Evolutionary conservation across 192 early-diverging fungal genomes (phyloP).

Genomic region (Dissophora ornata): DNA sequence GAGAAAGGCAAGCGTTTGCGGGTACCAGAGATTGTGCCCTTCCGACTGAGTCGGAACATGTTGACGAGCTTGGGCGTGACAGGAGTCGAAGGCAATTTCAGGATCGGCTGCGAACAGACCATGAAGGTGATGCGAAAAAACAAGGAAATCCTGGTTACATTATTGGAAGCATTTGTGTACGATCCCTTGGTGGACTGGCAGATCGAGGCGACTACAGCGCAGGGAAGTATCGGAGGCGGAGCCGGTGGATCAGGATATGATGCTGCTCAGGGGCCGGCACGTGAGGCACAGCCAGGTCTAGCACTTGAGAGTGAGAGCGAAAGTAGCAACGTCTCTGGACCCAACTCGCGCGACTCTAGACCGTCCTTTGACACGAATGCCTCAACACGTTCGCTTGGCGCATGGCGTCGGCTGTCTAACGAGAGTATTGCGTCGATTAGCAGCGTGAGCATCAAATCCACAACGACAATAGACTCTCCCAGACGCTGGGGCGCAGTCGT

Average conservation of each 20-base stretch:
- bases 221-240: conserved; percentile 17
- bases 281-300: conserved; percentile 5
- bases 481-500: conserved; percentile 6
- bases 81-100: conserved; percentile 84
- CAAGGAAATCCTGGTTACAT: conserved; percentile 81
- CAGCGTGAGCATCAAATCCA: conserved; percentile 21
- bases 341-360: conserved; percentile 3
- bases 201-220: conserved; percentile 41
- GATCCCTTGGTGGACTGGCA: conserved; percentile 83
- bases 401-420: conserved; percentile 10
- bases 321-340: conserved; percentile 15
- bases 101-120: conserved; percentile 80
- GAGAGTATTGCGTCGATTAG: conserved; percentile 28
- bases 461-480: conserved; percentile 8
- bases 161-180: conserved; percentile 95
- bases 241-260: conserved; percentile 7
- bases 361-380: conserved; percentile 4
- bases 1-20: conserved; percentile 90
- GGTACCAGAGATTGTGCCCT: conserved; percentile 92
- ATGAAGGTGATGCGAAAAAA: conserved; percentile 83
- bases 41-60: conserved; percentile 90
- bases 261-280: neutral
- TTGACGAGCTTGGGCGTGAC: conserved; percentile 89
- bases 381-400: conserved; percentile 5
- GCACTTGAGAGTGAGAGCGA: conserved; percentile 15